Evolutionary conservation across 768 basidiomycete genomes (phyloP).

Genomic region (Rubroboletus pulcherrimus): DNA sequence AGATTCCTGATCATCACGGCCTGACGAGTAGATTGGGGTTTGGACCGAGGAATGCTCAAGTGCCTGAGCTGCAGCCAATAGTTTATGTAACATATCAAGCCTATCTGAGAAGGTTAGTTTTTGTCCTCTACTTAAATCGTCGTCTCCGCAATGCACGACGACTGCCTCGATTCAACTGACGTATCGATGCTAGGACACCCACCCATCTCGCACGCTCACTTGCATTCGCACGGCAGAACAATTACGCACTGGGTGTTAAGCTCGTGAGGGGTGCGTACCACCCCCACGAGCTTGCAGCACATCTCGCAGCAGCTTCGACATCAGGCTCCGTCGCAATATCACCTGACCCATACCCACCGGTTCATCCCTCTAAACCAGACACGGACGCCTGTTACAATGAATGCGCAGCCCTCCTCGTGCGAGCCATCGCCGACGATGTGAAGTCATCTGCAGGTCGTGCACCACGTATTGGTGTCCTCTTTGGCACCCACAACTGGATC

Average conservation of each 20-base stretch:
- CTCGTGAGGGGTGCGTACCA: constrained; percentile 94
- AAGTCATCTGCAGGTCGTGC: constrained; percentile 11
- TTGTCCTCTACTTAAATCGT: not conserved
- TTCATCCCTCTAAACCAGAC: constrained; percentile 62
- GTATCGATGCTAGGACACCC: constrained; percentile 48
- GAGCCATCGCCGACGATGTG: constrained; percentile 52
- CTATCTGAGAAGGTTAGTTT: constrained; percentile 66
- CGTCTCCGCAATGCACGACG: not conserved
- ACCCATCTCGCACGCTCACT: constrained; percentile 64
- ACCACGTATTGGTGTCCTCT: constrained; percentile 57
- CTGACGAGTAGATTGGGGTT: constrained; percentile 1
- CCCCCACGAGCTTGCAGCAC: constrained; percentile 61
- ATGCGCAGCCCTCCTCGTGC: constrained; percentile 55
- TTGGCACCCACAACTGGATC: constrained; percentile 84
- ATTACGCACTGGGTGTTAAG: constrained; percentile 83
- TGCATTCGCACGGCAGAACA: constrained; percentile 56
- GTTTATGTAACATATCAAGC: constrained; percentile 88
- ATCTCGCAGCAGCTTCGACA: constrained; percentile 15
- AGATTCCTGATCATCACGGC: constrained; percentile 18
- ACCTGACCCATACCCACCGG: constrained; percentile 56
- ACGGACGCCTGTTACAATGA: constrained; percentile 74
- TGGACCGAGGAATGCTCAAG: not conserved
- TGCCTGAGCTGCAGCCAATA: constrained; percentile 55
- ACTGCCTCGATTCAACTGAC: not conserved
- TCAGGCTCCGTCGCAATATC: constrained; percentile 45